A percentile compares a stretch with the other conserved stretches of the same genome.
Evolutionary conservation across 2,329 filamentous ascomycete genomes (phyloP).

Genomic region (Herpotrichia juniperi): DNA sequence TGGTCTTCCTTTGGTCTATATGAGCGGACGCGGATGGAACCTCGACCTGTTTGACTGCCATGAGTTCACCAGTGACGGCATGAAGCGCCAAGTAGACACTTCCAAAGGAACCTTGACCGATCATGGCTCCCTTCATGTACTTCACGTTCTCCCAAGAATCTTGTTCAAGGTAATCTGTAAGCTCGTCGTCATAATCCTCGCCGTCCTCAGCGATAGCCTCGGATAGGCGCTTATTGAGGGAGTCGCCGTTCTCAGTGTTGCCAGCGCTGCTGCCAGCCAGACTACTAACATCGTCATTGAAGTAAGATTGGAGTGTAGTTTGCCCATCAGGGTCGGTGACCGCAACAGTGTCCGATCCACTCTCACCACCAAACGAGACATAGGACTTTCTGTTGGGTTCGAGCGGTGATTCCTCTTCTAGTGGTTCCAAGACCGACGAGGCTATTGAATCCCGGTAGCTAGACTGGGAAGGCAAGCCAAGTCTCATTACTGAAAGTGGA

Average conservation of each 20-base stretch:
- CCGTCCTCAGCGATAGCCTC: conserved; percentile 88
- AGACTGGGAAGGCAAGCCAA: conserved; percentile 62
- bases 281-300: conserved; percentile 79
- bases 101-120: conserved; percentile 95
- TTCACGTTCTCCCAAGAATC: conserved; percentile 97
- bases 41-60: conserved; percentile 98
- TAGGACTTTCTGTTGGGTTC: conserved; percentile 95
- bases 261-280: conserved; percentile 70
- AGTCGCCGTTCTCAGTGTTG: conserved; percentile 66
- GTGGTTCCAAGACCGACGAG: conserved; percentile 84
- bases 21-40: conserved; percentile 79
- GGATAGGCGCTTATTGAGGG: conserved; percentile 80
- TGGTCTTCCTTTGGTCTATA: conserved; percentile 87
- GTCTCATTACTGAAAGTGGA: conserved; percentile 65
- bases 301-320: conserved; percentile 74
- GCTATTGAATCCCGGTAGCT: conserved; percentile 85
- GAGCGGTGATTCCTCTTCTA: conserved; percentile 86
- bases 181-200: conserved; percentile 87
- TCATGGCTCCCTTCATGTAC: conserved; percentile 99
- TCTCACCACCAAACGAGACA: conserved; percentile 80
- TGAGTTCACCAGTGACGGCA: conserved; percentile 93
- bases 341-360: conserved; percentile 71
- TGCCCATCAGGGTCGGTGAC: conserved; percentile 80
- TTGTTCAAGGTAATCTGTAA: conserved; percentile 87
- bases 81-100: conserved; percentile 94